Evolutionary conservation across 495 filamentous ascomycete genomes (phyloP).

Genomic region (Thozetella sp.): DNA sequence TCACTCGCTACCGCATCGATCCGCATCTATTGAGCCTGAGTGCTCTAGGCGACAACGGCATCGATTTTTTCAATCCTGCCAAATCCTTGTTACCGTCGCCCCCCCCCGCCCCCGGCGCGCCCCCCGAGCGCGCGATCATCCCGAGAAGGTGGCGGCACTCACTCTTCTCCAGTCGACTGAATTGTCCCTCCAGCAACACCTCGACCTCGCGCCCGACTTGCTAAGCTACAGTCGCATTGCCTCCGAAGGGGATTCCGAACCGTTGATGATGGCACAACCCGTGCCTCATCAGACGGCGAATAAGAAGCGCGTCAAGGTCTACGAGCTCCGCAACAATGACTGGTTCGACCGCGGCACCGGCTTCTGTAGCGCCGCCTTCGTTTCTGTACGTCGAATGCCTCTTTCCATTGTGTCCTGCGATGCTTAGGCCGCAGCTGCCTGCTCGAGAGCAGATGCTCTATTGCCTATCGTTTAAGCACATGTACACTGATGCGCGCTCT

Average conservation of each 20-base stretch:
- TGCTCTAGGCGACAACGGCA: background rate
- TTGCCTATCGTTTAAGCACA: no score
- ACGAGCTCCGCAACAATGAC: constrained; percentile 97
- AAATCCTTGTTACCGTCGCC: background rate
- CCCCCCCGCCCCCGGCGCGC: constrained; percentile 23
- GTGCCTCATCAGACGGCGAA: constrained; percentile 80
- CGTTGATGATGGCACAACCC: constrained; percentile 82
- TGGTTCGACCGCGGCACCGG: constrained; percentile 98
- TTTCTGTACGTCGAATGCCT: constrained; percentile 64
- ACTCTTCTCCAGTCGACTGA: constrained; percentile 43
- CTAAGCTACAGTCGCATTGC: constrained; percentile 30
- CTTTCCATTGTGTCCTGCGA: background rate
- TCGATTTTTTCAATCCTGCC: background rate
- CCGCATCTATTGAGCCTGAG: constrained; percentile 3
- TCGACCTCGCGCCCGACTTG: constrained; percentile 40
- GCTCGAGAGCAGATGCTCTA: no score
- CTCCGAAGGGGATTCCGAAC: constrained; percentile 37
- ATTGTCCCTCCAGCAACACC: constrained; percentile 44
- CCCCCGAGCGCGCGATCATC: constrained; percentile 29
- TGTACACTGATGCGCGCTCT: no score
- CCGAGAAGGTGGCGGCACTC: constrained; percentile 47
- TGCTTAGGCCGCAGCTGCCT: no score
- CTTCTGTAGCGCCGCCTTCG: constrained; percentile 82
- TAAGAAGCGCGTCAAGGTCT: constrained; percentile 98
- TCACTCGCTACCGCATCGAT: constrained; percentile 8